Evolutionary conservation across 192 early-diverging fungal genomes (phyloP).

Genomic region (Backusella mclennaniae): DNA sequence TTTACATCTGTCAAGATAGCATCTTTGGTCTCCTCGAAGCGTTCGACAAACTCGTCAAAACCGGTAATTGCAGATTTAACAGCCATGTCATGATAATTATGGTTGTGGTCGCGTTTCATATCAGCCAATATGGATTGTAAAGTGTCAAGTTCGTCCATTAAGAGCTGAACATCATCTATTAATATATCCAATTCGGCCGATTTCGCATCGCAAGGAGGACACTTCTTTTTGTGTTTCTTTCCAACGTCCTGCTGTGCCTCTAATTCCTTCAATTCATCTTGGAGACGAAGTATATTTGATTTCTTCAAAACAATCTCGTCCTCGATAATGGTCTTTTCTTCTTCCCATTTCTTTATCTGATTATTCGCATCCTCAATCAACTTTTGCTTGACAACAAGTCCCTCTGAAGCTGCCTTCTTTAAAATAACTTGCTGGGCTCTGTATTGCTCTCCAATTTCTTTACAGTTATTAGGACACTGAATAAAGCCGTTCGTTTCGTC

Average conservation of each 20-base stretch:
- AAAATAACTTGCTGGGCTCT: constrained; percentile 35
- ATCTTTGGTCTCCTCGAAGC: constrained; percentile 33
- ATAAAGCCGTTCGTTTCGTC: constrained; percentile 72
- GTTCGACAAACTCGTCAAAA: constrained; percentile 59
- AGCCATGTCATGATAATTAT: constrained; percentile 72
- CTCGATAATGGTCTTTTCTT: constrained; percentile 25
- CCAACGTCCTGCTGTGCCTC: constrained; percentile 24
- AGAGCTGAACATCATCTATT: constrained; percentile 16
- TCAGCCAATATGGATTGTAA: constrained; percentile 39
- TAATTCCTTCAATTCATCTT: constrained; percentile 7
- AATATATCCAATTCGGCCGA: constrained; percentile 17
- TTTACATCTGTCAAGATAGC: constrained; percentile 27
- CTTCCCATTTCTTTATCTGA: constrained; percentile 6
- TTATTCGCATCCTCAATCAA: constrained; percentile 21
- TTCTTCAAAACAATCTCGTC: constrained; percentile 31
- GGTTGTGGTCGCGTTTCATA: constrained; percentile 65
- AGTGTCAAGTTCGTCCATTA: constrained; percentile 37
- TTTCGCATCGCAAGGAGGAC: constrained; percentile 8
- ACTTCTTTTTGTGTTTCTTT: constrained; percentile 21
- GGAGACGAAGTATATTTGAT: background rate
- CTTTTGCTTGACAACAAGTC: constrained; percentile 17
- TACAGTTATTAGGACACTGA: constrained; percentile 77
- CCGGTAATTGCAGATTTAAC: constrained; percentile 58
- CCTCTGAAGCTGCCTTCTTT: constrained; percentile 7
- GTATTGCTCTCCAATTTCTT: constrained; percentile 52